These are phyloP conservation scores for Phytophthora brassicae DNA, from an alignment of 352 stramenopile genomes.

Conservation along the genomic window DNA sequence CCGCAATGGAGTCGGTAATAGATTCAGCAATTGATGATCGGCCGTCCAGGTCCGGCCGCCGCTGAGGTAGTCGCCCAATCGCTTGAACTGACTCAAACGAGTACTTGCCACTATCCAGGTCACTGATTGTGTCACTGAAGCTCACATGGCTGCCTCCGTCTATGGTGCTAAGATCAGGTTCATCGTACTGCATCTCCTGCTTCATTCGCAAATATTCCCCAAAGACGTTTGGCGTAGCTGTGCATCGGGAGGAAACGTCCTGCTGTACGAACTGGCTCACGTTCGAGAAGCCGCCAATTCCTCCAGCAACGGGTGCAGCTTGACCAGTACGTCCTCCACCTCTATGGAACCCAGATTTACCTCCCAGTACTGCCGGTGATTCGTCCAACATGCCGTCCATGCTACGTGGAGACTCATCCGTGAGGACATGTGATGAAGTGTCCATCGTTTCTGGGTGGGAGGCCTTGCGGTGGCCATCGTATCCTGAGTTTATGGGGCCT, in stretches of 20 bases:
- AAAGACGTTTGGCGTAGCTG: constrained; percentile 64
- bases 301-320: constrained; percentile 19
- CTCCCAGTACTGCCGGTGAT: constrained; percentile 49
- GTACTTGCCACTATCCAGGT: constrained; percentile 64
- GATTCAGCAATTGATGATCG: constrained; percentile 52
- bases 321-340: constrained; percentile 20
- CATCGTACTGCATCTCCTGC: constrained; percentile 71
- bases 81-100: constrained; percentile 52
- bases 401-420: constrained; percentile 42
- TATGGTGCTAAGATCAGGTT: constrained; percentile 27
- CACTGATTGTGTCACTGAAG: constrained; percentile 54
- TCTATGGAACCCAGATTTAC: constrained; percentile 18
- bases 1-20: constrained; percentile 49
- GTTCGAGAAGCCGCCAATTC: constrained; percentile 45
- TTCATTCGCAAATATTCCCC: constrained; percentile 80
- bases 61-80: constrained; percentile 24
- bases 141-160: constrained; percentile 40
- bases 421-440: constrained; percentile 39
- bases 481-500: constrained; percentile 19
- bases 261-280: constrained; percentile 55
- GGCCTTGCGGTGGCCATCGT: constrained; percentile 35
- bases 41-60: constrained; percentile 22
- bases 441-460: constrained; percentile 40
- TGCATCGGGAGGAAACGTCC: constrained; percentile 50
- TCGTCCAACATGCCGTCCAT: constrained; percentile 67